These are phyloP conservation scores for Diutina sp. DNA, from an alignment of 1,139 yeast genomes.

Conservation along the genomic window DNA sequence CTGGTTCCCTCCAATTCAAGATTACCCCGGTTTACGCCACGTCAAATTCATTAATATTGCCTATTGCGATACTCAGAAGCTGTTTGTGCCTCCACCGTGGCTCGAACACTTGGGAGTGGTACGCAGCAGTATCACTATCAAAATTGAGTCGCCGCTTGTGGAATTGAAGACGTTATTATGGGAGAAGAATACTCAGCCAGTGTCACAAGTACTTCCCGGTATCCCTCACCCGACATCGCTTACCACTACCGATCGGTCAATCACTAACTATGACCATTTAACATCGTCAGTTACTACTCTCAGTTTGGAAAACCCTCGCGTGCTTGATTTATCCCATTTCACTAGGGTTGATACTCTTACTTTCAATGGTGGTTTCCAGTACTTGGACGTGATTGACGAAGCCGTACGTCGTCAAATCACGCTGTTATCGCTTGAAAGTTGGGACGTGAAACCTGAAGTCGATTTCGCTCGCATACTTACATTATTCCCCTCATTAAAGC, in stretches of 20 bases:
- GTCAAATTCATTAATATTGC: not conserved
- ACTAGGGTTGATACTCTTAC: not conserved
- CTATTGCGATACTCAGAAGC: not conserved
- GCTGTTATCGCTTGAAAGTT: not conserved
- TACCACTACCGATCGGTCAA: not conserved
- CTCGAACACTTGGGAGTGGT: not conserved
- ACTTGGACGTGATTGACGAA: not conserved
- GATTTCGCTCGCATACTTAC: not conserved
- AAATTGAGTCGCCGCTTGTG: not conserved
- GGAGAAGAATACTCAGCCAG: not conserved
- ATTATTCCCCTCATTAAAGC: not conserved
- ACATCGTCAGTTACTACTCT: not conserved
- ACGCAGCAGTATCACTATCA: not conserved
- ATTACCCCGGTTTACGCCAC: not conserved
- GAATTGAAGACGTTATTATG: not conserved
- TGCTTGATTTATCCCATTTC: not conserved
- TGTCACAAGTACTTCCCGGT: not conserved
- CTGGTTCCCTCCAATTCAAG: not conserved
- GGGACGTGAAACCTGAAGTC: not conserved
- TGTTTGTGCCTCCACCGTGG: not conserved
- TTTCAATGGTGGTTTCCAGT: not conserved
- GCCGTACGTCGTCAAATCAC: not conserved
- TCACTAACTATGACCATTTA: not conserved
- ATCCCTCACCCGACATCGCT: not conserved
- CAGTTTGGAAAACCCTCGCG: not conserved